phyloP scores from a whole-genome alignment of 2,329 filamentous ascomycete genomes.

The Alternaria atra region DNA sequence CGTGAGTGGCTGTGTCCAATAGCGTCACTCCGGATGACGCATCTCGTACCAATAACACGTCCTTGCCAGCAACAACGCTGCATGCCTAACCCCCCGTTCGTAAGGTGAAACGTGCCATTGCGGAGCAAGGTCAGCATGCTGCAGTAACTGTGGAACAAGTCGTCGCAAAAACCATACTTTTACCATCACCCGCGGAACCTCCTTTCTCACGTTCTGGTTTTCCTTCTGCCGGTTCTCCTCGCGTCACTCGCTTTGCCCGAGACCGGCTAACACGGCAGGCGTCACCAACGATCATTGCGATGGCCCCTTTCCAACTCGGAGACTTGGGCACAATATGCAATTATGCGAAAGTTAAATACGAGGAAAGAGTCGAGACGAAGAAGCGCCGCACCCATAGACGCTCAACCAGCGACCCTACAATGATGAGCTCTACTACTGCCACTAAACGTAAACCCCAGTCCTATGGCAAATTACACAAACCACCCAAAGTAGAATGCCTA shows the following conservation, averaged over 20 bases:
- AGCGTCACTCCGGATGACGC: conserved; percentile 16
- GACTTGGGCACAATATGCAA: conserved; percentile 21
- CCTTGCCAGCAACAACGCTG: conserved; percentile 9
- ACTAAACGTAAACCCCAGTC: conserved; percentile 5
- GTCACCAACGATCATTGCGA: background rate
- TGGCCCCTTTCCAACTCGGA: conserved; percentile 19
- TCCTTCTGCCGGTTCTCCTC: conserved; percentile 6
- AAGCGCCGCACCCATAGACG: conserved; percentile 12
- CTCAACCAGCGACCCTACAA: conserved; percentile 17
- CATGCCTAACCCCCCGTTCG: conserved; percentile 15
- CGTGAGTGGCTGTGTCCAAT: conserved; percentile 10
- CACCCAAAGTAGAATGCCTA: conserved; percentile 19
- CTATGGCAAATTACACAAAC: conserved; percentile 27
- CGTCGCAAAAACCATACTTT: background rate
- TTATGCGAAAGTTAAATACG: conserved; percentile 20
- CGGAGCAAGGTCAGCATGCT: conserved; percentile 2
- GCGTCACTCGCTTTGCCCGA: conserved; percentile 9
- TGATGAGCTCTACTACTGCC: background rate
- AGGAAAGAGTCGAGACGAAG: conserved; percentile 20
- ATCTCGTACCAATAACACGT: conserved; percentile 13
- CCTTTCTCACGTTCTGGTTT: conserved; percentile 1
- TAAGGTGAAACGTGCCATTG: conserved; percentile 18
- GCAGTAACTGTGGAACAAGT: background rate
- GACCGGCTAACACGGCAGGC: conserved; percentile 7
- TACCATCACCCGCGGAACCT: background rate